Base-by-base conservation (phyloP, 2,329 filamentous ascomycete species). In the Nothomitra cinnamomea region DNA sequence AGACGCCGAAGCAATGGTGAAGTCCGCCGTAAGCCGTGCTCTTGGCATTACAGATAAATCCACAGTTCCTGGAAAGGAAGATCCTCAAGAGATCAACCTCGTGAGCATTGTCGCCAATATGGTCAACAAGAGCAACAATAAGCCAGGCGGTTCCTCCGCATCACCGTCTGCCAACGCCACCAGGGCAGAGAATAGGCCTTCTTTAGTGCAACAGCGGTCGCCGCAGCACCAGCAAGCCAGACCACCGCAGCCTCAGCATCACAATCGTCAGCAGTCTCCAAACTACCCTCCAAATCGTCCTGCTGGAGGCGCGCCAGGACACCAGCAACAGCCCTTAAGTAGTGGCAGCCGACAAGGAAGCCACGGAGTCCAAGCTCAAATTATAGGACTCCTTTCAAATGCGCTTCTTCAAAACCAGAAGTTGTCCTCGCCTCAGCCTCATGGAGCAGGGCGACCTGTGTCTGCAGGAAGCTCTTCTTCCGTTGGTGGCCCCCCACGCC, bases 11-110 rank as follows among this genome's bases (percentile, higher is more conserved):
- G 58, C 56, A 15, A 57, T 65, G 38, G 56, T 66, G n/a, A 58
- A 61, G 36, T 61, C 60, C 3, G 62, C 63, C 4, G 57, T 63
- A 21, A 61, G 63, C 40, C 58, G 61, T 25, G 62, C 64, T 22
- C 57, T 64, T 36, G 60, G 61, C 15, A 43, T 55, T 5, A 56
- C 59, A 13, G 55, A 56, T 19, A 49, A 61, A 50, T 60, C 57
- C 47, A 52, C 59, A 55, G 55, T 58, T 43, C 53, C 57, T 2
- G 53, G 58, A 53, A 12, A 57, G 60, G 38, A 54, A 54, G 15
- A 55, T n/a, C 56, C 58, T 19, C 52, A 56, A 25, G 59, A 61
- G 42, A 56, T 57, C 24, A 52, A 54, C 42, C 62, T 65, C 51
- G 61, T 63, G 56, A 57, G 56, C 35, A 58, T 59, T 36, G 53